Conservation (phyloP, 1,284 basidiomycete species). For the Anthracocystis panici-leucophaei region DNA sequence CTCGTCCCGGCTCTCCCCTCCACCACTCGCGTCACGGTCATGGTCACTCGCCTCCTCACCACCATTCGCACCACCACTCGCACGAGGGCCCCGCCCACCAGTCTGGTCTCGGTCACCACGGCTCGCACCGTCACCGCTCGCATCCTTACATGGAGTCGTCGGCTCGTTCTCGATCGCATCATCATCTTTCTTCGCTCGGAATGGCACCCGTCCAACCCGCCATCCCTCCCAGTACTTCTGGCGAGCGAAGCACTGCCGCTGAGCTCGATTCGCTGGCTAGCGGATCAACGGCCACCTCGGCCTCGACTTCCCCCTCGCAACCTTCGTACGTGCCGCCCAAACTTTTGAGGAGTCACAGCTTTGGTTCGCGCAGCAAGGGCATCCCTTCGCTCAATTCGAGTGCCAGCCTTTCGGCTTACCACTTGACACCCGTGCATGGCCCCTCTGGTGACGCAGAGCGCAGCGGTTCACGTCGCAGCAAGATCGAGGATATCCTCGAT, state of each 20-base stretch:
- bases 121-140: conserved; percentile 63
- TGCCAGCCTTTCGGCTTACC: conserved; percentile 57
- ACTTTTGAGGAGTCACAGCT: conserved; percentile 53
- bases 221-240: conserved; percentile 58
- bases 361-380: conserved; percentile 50
- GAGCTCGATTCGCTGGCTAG: conserved; percentile 40
- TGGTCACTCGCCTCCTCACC: conserved; percentile 44
- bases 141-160: conserved; percentile 62
- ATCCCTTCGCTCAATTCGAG: conserved; percentile 47
- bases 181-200: conserved; percentile 62
- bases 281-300: conserved; percentile 49
- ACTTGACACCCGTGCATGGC: conserved; percentile 37
- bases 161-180: conserved; percentile 62
- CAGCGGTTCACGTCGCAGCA: conserved; percentile 26
- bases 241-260: conserved; percentile 64
- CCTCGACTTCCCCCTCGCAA: conserved; percentile 52
- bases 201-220: conserved; percentile 35
- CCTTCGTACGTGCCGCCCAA: conserved; percentile 44
- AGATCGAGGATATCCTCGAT: conserved; percentile 55
- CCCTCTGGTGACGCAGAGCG: conserved; percentile 22
- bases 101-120: conserved; percentile 64
- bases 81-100: conserved; percentile 64
- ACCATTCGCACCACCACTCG: conserved; percentile 39
- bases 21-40: conserved; percentile 35
- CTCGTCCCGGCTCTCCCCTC: conserved; percentile 62